phyloP scores from a whole-genome alignment of 805 yeast genomes.

The Metschnikowia anglica region DNA sequence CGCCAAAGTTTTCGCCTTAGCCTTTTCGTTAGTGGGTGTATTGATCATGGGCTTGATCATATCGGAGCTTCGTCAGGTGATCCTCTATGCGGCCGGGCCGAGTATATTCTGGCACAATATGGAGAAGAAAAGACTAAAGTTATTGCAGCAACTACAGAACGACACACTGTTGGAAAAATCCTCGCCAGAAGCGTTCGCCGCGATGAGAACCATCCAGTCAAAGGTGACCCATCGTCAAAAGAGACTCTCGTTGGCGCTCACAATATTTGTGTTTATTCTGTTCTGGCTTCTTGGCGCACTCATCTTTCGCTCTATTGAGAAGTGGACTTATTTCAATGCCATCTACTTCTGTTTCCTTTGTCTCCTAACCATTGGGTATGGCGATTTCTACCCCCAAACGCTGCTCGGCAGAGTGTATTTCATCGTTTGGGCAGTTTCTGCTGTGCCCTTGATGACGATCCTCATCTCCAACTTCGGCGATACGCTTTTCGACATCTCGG shows the following conservation, averaged over 20 bases:
- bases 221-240: conserved; percentile 41
- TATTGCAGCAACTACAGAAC: conserved; percentile 25
- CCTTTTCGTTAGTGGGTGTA: conserved; percentile 70
- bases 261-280: conserved; percentile 45
- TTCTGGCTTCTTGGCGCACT: conserved; percentile 78
- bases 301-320: conserved; percentile 57
- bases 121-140: conserved; percentile 47
- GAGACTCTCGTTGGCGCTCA: conserved; percentile 36
- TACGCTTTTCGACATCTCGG: conserved; percentile 39
- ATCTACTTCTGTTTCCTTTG: conserved; percentile 78
- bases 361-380: conserved; percentile 82
- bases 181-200: conserved; percentile 49
- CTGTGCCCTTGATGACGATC: conserved; percentile 86
- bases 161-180: conserved; percentile 20
- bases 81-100: conserved; percentile 59
- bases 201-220: conserved; percentile 53
- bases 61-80: conserved; percentile 64
- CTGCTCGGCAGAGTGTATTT: conserved; percentile 72
- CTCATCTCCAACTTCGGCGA: conserved; percentile 74
- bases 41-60: conserved; percentile 72
- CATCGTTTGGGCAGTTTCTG: conserved; percentile 75
- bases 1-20: conserved; percentile 55
- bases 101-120: conserved; percentile 64
- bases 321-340: conserved; percentile 69
- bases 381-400: conserved; percentile 63